Evolutionary conservation across 2,329 filamentous ascomycete species (phyloP).

Genomic region (Paramyrothecium sp.): DNA sequence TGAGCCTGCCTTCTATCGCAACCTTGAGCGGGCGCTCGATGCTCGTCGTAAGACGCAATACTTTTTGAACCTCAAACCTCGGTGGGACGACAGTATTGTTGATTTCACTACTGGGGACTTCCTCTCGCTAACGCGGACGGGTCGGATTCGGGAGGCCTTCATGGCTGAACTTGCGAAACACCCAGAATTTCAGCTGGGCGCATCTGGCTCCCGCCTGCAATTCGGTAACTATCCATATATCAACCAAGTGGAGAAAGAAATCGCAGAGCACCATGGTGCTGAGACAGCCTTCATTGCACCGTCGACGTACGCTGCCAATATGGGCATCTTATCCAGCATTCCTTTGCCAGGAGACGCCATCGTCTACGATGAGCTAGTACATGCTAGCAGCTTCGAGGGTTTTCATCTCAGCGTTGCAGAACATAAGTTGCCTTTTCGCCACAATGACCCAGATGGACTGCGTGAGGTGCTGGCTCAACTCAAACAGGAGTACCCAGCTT

Average conservation of each 20-base stretch:
- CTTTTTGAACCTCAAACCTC: neutral
- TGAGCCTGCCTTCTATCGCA: conserved; percentile 3
- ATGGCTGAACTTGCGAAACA: conserved; percentile 1
- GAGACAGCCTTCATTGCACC: conserved; percentile 1
- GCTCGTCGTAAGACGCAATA: neutral
- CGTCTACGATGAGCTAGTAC: conserved; percentile 5
- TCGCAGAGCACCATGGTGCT: conserved; percentile 1
- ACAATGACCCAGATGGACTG: neutral
- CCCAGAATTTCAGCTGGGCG: neutral
- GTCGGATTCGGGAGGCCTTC: conserved; percentile 1
- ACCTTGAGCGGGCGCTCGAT: conserved; percentile 2
- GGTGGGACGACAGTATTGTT: neutral
- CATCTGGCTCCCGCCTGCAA: neutral
- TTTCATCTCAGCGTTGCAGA: neutral
- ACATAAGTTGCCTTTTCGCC: conserved; percentile 1
- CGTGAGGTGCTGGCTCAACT: neutral
- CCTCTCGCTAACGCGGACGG: neutral
- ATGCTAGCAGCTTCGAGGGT: conserved; percentile 2
- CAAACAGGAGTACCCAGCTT: neutral
- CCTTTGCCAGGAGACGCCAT: conserved; percentile 3
- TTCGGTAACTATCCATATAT: conserved; percentile 2
- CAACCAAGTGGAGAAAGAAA: neutral
- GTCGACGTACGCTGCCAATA: conserved; percentile 1
- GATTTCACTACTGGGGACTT: conserved; percentile 2
- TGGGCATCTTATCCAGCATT: conserved; percentile 1